These are phyloP conservation scores for Physaria fendleri DNA, from an alignment of 345 rosid genomes.

Conservation along the genomic window DNA sequence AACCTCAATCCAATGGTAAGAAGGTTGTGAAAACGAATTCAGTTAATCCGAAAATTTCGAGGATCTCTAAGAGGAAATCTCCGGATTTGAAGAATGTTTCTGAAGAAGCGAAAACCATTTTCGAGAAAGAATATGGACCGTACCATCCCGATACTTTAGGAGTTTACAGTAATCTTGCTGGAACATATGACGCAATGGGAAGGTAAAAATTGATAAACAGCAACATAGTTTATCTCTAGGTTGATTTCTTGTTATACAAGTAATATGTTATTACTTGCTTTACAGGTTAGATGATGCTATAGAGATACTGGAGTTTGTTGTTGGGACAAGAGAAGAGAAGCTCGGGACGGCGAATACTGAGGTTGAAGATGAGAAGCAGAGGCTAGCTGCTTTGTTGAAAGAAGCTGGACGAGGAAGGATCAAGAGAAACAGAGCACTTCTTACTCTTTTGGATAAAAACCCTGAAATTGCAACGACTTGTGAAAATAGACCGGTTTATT, in stretches of 20 bases:
- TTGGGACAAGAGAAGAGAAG: slow-evolving; percentile 90
- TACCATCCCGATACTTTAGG: slow-evolving; percentile 87
- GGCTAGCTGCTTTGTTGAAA: slow-evolving; percentile 69
- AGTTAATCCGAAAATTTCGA: slow-evolving; percentile 33
- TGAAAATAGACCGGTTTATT: slow-evolving; percentile 29
- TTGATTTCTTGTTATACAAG: neutral
- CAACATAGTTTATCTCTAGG: neutral
- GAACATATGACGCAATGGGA: slow-evolving; percentile 98
- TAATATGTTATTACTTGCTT: slow-evolving; percentile 5
- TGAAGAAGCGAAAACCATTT: slow-evolving; percentile 77
- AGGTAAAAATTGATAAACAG: slow-evolving; percentile 39
- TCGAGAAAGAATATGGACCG: slow-evolving; percentile 88
- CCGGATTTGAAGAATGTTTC: slow-evolving; percentile 33
- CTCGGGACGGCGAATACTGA: slow-evolving; percentile 97
- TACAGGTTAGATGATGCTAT: slow-evolving; percentile 88
- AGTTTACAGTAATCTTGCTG: slow-evolving; percentile 93
- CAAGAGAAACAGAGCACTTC: slow-evolving; percentile 61
- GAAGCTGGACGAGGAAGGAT: slow-evolving; percentile 79
- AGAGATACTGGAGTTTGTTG: slow-evolving; percentile 69
- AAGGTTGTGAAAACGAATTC: slow-evolving; percentile 37
- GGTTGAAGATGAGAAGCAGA: slow-evolving; percentile 69
- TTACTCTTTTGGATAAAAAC: slow-evolving; percentile 59
- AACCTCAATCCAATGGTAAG: slow-evolving; percentile 7
- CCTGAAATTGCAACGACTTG: slow-evolving; percentile 30
- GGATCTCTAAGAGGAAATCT: slow-evolving; percentile 37